A percentile compares a stretch with the other conserved stretches of the same genome.
Conservation (phyloP, 257 asterid genomes). For the Coffea eugenioides region DNA sequence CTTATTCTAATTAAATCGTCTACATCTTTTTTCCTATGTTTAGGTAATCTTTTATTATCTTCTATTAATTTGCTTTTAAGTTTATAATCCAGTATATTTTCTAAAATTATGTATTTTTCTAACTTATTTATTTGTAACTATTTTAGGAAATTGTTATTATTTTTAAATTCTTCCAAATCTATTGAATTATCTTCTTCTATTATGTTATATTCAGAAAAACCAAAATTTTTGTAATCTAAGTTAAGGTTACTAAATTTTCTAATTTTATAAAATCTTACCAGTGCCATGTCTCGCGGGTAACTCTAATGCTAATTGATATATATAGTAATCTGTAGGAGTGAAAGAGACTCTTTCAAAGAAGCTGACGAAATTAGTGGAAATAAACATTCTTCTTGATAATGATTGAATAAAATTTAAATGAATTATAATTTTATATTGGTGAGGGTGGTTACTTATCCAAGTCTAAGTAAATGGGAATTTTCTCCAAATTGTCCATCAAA, state of each 20-base stretch:
- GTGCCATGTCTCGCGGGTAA: background rate
- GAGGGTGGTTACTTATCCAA: background rate
- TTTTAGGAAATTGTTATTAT: too few species aligned
- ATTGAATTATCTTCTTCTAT: too few species aligned
- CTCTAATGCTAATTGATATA: background rate
- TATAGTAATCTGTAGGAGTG: background rate
- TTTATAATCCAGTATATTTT: background rate
- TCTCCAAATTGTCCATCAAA: background rate
- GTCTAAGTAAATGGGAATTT: background rate
- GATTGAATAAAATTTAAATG: too few species aligned
- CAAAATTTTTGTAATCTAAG: too few species aligned
- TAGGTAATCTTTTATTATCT: background rate
- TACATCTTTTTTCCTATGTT: too few species aligned
- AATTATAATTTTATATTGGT: background rate
- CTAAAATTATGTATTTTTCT: too few species aligned
- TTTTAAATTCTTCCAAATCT: background rate
- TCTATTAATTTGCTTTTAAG: too few species aligned
- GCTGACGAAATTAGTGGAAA: background rate
- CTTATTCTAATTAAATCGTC: too few species aligned
- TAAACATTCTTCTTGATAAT: background rate
- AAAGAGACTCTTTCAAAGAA: too few species aligned
- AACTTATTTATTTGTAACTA: too few species aligned
- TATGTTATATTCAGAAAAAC: too few species aligned
- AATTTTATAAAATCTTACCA: background rate
- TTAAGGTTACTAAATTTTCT: too few species aligned